Evolutionary conservation across 495 filamentous ascomycete genomes (phyloP), one percentile per base, ranked within the genome.

Genomic region (Haplographium delicatum): DNA sequence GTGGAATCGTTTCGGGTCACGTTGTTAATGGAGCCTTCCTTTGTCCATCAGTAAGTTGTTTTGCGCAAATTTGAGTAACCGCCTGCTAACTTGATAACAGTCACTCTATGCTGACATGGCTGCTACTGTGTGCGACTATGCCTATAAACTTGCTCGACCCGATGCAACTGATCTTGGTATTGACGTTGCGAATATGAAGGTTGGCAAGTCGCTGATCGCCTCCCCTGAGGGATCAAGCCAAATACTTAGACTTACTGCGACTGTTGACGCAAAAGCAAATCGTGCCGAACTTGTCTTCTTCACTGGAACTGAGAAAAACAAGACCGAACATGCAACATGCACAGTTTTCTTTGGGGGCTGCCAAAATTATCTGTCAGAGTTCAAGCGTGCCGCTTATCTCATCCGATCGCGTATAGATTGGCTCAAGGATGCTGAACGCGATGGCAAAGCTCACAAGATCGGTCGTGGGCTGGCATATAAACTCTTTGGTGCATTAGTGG

Each of bases 41-140:
- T 9, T 76, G 71, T 46, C 71, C 80, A 49, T 74, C 79, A 16
- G 47, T 51, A 51, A 28, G 16, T 23, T 49, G 7, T 13, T 25
- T 22, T 49, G 19, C 2, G 9, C 35, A 9, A 2, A n/a, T n/a
- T n/a, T 28, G 18, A 31, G 28, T n/a, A 31, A 31, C n/a, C n/a
- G 28, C 28, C 28, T 7, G 28, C 51, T 47, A 47, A 47, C 34
- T 25, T 26, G 16, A 18, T 26, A 10, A 52, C 40, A 54, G 40
- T 54, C 55, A 24, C 65, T 90, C 1, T 89, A 88, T 51, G 85
- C 80, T 22, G 87, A 91, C 63, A 87, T 89, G 70, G 85, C 84
- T 10, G 75, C 87, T 51, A 89, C 86, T 0, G 65, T 88, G 33
- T 82, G 74, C 51, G 77, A 89, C 22, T 88, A 87, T 54, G 68